Evolutionary conservation across 2,329 filamentous ascomycete genomes (phyloP).

Genomic region (Penicillium sp.): DNA sequence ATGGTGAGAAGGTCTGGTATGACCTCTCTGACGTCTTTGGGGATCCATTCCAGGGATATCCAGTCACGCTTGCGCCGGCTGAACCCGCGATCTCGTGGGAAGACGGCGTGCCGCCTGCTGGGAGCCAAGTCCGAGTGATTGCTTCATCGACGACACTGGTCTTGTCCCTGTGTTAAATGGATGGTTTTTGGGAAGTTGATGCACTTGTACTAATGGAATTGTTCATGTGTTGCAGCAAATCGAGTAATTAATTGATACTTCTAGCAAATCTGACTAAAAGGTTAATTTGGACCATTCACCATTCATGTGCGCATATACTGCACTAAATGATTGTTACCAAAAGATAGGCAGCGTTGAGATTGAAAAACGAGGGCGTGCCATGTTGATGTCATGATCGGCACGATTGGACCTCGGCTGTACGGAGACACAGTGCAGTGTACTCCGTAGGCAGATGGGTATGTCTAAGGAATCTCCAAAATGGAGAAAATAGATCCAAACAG

Average conservation of each 20-base stretch:
- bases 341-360: no score
- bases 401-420: conserved; percentile 1
- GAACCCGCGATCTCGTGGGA: conserved; percentile 31
- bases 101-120: conserved; percentile 34
- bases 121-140: conserved; percentile 31
- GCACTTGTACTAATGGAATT: background rate
- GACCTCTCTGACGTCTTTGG: conserved; percentile 49
- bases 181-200: background rate
- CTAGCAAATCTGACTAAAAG: background rate
- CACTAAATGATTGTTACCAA: no score
- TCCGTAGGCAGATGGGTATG: no score
- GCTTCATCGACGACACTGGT: conserved; percentile 24
- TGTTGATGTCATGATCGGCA: conserved; percentile 2
- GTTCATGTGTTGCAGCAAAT: background rate
- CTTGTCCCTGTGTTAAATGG: conserved; percentile 28
- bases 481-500: background rate
- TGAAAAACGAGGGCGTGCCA: no score
- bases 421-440: background rate
- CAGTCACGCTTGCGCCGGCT: conserved; percentile 26
- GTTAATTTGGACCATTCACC: no score
- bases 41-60: conserved; percentile 40
- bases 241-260: background rate
- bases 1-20: conserved; percentile 37
- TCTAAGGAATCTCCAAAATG: background rate
- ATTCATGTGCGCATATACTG: no score